Evolutionary conservation across 2,329 filamentous ascomycete genomes (phyloP).

Genomic region (Eutypella sp.): DNA sequence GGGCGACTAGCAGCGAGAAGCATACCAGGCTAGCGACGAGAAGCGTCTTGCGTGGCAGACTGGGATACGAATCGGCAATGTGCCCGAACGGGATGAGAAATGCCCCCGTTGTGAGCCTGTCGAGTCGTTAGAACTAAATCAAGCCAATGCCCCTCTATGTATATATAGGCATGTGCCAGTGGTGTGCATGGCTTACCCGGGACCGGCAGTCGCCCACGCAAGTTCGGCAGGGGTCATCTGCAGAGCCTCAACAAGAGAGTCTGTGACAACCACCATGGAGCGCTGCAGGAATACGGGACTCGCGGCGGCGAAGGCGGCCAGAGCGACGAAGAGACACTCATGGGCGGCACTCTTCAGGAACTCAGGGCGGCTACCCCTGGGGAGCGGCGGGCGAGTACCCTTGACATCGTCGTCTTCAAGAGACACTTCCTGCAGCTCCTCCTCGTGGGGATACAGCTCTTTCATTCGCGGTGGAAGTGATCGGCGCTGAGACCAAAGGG

Average conservation of each 20-base stretch:
- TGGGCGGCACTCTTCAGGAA: slow-evolving; percentile 21
- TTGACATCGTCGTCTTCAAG: slow-evolving; percentile 23
- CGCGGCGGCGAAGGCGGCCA: slow-evolving; percentile 26
- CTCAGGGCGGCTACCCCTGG: slow-evolving; percentile 21
- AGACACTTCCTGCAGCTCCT: slow-evolving; percentile 27
- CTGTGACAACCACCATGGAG: slow-evolving; percentile 25
- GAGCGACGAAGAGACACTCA: slow-evolving; percentile 24
- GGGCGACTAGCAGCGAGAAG: slow-evolving; percentile 23
- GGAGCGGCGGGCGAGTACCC: slow-evolving; percentile 11
- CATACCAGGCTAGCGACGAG: slow-evolving; percentile 22
- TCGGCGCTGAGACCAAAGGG: background rate
- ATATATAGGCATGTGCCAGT: too few relatives aligned
- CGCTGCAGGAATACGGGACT: slow-evolving; percentile 28
- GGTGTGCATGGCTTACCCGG: slow-evolving; percentile 21
- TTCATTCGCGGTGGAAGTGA: background rate
- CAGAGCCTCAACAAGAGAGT: slow-evolving; percentile 20
- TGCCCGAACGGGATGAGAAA: slow-evolving; percentile 28
- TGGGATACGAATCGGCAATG: slow-evolving; percentile 22
- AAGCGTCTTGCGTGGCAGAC: slow-evolving; percentile 24
- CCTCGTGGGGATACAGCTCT: slow-evolving; percentile 9
- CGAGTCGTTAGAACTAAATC: too few relatives aligned
- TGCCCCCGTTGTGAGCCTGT: slow-evolving; percentile 25
- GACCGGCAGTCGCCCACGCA: slow-evolving; percentile 27
- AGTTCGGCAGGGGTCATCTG: slow-evolving; percentile 25
- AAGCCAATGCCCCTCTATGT: too few relatives aligned